Percentiles rank a stretch among this genome's conserved stretches.
phyloP scores from a whole-genome alignment of 495 filamentous ascomycete genomes.

The Penicillium paradoxum region DNA sequence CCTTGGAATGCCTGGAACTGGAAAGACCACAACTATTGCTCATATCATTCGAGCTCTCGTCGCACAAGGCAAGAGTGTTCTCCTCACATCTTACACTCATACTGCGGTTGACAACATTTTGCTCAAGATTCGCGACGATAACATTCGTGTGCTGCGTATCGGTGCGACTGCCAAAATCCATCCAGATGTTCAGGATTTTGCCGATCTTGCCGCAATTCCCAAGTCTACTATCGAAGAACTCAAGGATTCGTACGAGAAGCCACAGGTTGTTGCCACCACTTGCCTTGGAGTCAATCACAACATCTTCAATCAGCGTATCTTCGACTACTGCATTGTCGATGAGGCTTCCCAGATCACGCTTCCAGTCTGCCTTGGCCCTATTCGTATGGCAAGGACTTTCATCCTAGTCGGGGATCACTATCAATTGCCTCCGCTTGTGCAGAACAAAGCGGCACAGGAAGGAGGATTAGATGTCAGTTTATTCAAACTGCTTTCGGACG shows the following conservation, averaged over 20 bases:
- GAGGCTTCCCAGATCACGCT: constrained; percentile 97
- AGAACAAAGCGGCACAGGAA: constrained; percentile 78
- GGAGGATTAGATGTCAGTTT: constrained; percentile 89
- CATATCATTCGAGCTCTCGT: constrained; percentile 94
- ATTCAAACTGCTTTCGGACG: constrained; percentile 87
- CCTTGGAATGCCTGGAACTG: constrained; percentile 95
- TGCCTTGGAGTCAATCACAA: constrained; percentile 86
- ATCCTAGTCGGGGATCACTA: constrained; percentile 95
- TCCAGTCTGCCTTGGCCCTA: constrained; percentile 87
- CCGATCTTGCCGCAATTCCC: constrained; percentile 63
- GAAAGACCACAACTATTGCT: constrained; percentile 95
- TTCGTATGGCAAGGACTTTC: constrained; percentile 89
- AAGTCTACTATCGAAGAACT: constrained; percentile 78
- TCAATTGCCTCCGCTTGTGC: constrained; percentile 89
- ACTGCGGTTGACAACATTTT: constrained; percentile 97
- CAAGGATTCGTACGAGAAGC: constrained; percentile 71
- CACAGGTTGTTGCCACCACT: constrained; percentile 87
- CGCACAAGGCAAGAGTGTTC: constrained; percentile 81
- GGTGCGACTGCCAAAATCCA: constrained; percentile 80
- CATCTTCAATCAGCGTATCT: constrained; percentile 81
- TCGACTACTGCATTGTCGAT: constrained; percentile 98
- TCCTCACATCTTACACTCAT: constrained; percentile 93
- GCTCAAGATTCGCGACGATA: constrained; percentile 76
- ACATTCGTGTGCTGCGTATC: constrained; percentile 75
- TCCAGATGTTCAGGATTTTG: constrained; percentile 79